A percentile compares a stretch with the other conserved stretches of the same genome.
Evolutionary conservation across 257 asterid genomes (phyloP).

Genomic region (Salvia rosmarinus): DNA sequence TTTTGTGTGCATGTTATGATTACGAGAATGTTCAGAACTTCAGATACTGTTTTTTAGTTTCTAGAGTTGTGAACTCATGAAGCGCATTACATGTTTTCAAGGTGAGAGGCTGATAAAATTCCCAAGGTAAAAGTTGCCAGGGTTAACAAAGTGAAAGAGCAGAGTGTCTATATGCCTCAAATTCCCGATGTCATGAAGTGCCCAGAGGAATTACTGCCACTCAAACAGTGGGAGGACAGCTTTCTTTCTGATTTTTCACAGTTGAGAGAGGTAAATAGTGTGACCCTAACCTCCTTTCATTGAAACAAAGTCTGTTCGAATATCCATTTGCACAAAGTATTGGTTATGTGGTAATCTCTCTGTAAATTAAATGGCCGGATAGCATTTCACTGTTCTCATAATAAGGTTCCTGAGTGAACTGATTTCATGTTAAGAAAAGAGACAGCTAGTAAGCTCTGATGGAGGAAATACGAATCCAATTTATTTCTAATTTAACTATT

Average conservation of each 20-base stretch:
- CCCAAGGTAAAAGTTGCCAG: constrained; percentile 76
- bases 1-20: constrained; percentile 14
- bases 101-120: constrained; percentile 86
- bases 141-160: constrained; percentile 64
- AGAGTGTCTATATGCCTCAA: constrained; percentile 84
- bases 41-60: neutral
- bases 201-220: constrained; percentile 73
- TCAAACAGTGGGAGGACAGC: constrained; percentile 89
- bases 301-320: neutral
- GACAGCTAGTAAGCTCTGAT: too few species aligned
- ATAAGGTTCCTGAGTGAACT: too few species aligned
- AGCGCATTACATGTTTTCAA: constrained; percentile 34
- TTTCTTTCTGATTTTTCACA: constrained; percentile 83
- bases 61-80: constrained; percentile 18
- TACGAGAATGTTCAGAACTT: constrained; percentile 7
- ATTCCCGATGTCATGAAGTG: constrained; percentile 85
- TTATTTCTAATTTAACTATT: too few species aligned
- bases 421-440: neutral
- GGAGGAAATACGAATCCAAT: too few species aligned
- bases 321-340: constrained; percentile 16
- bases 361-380: neutral
- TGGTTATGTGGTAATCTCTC: constrained; percentile 1
- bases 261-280: constrained; percentile 69
- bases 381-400: neutral
- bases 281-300: constrained; percentile 3